Conservation (phyloP, 164 flowering plant species). For the Kingdonia uniflora region DNA sequence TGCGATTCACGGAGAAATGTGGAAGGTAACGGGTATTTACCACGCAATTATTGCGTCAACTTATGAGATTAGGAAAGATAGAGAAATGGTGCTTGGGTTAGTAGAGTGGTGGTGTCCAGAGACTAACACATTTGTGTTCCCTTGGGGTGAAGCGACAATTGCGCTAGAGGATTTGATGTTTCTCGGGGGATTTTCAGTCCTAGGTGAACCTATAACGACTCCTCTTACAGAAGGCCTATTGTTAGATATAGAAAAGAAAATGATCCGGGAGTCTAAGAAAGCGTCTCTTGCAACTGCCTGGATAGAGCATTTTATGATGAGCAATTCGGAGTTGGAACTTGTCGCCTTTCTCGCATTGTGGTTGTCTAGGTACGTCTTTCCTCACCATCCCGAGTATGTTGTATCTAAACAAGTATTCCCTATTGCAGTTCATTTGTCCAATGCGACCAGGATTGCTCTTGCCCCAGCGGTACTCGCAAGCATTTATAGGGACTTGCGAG, state of each 20-base stretch:
- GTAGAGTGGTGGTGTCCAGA: conserved; percentile 21
- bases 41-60: conserved; percentile 20
- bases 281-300: background rate
- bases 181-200: conserved; percentile 23
- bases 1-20: background rate
- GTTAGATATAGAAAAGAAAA: background rate
- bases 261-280: background rate
- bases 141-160: conserved; percentile 30
- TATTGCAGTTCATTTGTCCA: conserved; percentile 27
- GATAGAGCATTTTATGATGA: conserved; percentile 16
- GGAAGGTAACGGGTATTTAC: conserved; percentile 21
- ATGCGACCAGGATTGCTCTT: conserved; percentile 35
- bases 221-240: conserved; percentile 2
- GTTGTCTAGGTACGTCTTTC: conserved; percentile 21
- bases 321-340: conserved; percentile 16
- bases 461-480: conserved; percentile 45
- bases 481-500: conserved; percentile 32
- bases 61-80: conserved; percentile 1
- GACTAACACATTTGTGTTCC: conserved; percentile 25
- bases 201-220: conserved; percentile 16
- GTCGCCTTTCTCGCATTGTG: conserved; percentile 27
- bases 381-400: background rate
- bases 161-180: conserved; percentile 25
- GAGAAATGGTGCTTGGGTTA: conserved; percentile 16
- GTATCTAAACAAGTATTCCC: conserved; percentile 14